Evolutionary conservation across 2,329 filamentous ascomycete species (phyloP), one percentile per base, ranked within the genome.

Genomic region (Stemphylium beticola): DNA sequence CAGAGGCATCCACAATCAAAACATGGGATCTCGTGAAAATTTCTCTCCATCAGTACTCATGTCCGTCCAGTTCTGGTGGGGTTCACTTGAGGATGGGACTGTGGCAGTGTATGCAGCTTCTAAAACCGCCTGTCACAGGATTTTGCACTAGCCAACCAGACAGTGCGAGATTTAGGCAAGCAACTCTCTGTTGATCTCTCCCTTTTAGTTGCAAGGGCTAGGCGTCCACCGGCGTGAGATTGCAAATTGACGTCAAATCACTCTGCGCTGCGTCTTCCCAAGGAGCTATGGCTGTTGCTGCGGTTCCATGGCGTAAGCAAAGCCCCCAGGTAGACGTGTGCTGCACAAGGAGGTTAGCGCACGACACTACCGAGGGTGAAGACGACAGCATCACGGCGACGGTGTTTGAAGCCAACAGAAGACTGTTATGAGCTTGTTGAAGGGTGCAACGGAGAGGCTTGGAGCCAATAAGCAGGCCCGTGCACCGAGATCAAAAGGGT

Each of bases 201-300:
- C 44, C 39, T 20, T 32, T 39, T 39, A 18, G 34, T 29, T 22
- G 22, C 38, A 49, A 47, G 15, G 22, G 37, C 33, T 46, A 15
- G 33, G 37, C 18, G 26, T 17, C 31, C 37, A 17, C 32, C 24
- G 31, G 31, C 31, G 17, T 14, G 31, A 32, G 18, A 41, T 37
- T 26, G 46, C 31, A 24, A 29, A 40, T 53, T 53, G 50, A 49
- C 50, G 50, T 49, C 50, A 53, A 32, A 40, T 42, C 18, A 31
- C 32, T 31, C 26, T 33, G 37, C 20, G 39, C 44, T 17, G 22
- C 18, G n/a, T 26, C 32, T 36, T 15, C 18, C 31, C 14, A 24
- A 15, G 14, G n/a, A 12, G 18, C 15, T 32, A 34, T 36, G 42
- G 42, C 26, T 29, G 10, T 29, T 29, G 10, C 26, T 29, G 8